phyloP scores from a whole-genome alignment of 2,329 filamentous ascomycete genomes.

The Colletotrichum higginsianum region DNA sequence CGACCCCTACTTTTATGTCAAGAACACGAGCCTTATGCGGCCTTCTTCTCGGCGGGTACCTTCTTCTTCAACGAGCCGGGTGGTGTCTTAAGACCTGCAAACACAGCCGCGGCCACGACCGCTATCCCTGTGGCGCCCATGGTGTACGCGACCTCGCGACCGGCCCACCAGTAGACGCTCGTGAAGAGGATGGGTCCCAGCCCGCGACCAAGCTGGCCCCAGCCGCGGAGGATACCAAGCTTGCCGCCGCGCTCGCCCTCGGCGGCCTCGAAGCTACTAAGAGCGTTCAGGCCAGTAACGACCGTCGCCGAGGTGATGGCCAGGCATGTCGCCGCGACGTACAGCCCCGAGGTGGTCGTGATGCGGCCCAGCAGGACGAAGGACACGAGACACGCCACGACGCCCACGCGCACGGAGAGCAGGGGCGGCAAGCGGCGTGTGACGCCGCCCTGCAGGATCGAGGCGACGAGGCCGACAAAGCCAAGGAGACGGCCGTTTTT shows the following conservation, averaged over 20 bases:
- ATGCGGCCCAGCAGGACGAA: slow-evolving; percentile 85
- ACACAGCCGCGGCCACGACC: slow-evolving; percentile 78
- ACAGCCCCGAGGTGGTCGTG: slow-evolving; percentile 78
- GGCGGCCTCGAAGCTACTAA: slow-evolving; percentile 90
- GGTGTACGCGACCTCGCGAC: slow-evolving; percentile 86
- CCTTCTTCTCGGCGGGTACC: slow-evolving; percentile 37
- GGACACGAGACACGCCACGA: slow-evolving; percentile 81
- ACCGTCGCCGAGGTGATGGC: slow-evolving; percentile 95
- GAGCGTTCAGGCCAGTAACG: slow-evolving; percentile 91
- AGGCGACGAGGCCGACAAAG: slow-evolving; percentile 91
- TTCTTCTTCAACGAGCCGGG: slow-evolving; percentile 52
- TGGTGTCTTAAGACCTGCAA: slow-evolving; percentile 80
- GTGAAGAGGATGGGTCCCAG: slow-evolving; percentile 93
- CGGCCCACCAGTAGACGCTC: slow-evolving; percentile 98
- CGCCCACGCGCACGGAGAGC: slow-evolving; percentile 83
- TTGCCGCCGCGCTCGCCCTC: slow-evolving; percentile 88
- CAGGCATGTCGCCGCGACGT: slow-evolving; percentile 85
- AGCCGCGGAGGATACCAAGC: slow-evolving; percentile 84
- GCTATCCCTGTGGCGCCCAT: slow-evolving; percentile 87
- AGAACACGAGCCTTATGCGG: neutral
- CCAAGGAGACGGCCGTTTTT: slow-evolving; percentile 90
- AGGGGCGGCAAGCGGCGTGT: slow-evolving; percentile 88
- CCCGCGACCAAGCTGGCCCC: slow-evolving; percentile 90
- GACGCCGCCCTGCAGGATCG: slow-evolving; percentile 92
- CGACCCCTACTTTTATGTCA: neutral